Percentiles rank a stretch among this genome's conserved stretches.
These are phyloP conservation scores for Deinandra increscens DNA, from an alignment of 129 eudicot genomes.

Conservation along the genomic window DNA sequence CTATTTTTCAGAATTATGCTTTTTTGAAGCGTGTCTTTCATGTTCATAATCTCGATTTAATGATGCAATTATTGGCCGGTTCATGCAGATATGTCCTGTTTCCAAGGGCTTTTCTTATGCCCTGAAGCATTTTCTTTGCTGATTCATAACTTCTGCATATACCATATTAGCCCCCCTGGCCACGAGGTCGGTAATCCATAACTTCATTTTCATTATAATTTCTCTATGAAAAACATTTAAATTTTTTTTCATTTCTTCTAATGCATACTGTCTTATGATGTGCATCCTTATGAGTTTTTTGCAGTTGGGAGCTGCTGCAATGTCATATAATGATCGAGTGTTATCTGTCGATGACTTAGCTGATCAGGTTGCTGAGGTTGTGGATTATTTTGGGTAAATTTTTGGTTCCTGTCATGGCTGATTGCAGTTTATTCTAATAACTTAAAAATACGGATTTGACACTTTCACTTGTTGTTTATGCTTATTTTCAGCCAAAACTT, in stretches of 20 bases:
- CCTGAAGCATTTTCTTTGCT: constrained; percentile 93
- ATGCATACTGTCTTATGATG: constrained; percentile 37
- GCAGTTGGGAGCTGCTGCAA: constrained; percentile 82
- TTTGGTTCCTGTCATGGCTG: constrained; percentile 1
- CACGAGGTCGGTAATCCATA: constrained; percentile 72
- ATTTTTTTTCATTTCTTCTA: not conserved
- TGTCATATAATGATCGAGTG: constrained; percentile 48
- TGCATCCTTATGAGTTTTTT: constrained; percentile 48
- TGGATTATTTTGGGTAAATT: constrained; percentile 79
- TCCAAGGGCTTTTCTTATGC: constrained; percentile 87
- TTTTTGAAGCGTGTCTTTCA: constrained; percentile 2
- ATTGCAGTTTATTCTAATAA: constrained; percentile 13
- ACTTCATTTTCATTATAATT: not conserved
- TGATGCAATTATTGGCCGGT: constrained; percentile 17
- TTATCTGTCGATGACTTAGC: constrained; percentile 84
- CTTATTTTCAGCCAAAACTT: not conserved
- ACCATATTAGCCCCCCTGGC: constrained; percentile 95
- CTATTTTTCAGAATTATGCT: constrained; percentile 9
- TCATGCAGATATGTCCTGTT: constrained; percentile 83
- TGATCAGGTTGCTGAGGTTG: constrained; percentile 88
- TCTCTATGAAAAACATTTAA: not conserved
- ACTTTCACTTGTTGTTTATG: not conserved
- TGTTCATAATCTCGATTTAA: not conserved
- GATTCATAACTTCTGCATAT: constrained; percentile 91
- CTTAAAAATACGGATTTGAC: constrained; percentile 1